Conservation (phyloP, 306 rosid genomes). For the Castanea mollissima region DNA sequence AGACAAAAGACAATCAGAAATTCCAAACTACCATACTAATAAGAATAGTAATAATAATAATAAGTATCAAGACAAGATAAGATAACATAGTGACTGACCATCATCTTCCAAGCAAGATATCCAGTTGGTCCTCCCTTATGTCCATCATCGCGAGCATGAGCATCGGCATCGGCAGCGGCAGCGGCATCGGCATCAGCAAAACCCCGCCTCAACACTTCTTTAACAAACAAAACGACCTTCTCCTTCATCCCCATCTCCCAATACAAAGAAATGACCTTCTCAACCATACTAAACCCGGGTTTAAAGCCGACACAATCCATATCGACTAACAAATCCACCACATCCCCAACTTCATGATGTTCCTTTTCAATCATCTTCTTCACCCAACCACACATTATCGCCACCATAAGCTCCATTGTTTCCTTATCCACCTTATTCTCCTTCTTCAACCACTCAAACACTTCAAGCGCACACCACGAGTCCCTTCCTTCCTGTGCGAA, state of each 20-base stretch:
- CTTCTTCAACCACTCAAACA: slow-evolving; percentile 93
- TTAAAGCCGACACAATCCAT: slow-evolving; percentile 96
- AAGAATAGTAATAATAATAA: too few relatives aligned
- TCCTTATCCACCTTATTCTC: slow-evolving; percentile 94
- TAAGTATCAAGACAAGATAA: too few relatives aligned
- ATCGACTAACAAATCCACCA: slow-evolving; percentile 88
- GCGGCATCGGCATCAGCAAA: slow-evolving; percentile 45
- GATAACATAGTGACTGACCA: slow-evolving; percentile 45
- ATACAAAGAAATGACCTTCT: slow-evolving; percentile 88
- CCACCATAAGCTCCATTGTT: slow-evolving; percentile 97
- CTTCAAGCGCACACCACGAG: slow-evolving; percentile 97
- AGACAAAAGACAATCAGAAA: not conserved
- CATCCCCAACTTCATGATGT: slow-evolving; percentile 57
- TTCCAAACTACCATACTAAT: too few relatives aligned
- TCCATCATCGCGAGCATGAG: slow-evolving; percentile 46
- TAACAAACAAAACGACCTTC: slow-evolving; percentile 59
- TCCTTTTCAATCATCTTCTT: slow-evolving; percentile 71
- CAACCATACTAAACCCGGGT: slow-evolving; percentile 90
- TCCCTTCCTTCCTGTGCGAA: slow-evolving; percentile 97
- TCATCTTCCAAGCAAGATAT: slow-evolving; percentile 99
- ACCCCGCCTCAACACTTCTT: slow-evolving; percentile 74
- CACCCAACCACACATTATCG: slow-evolving; percentile 90
- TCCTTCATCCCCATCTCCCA: slow-evolving; percentile 95
- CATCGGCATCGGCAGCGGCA: slow-evolving; percentile 30
- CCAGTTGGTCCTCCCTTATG: slow-evolving; percentile 93